Evolutionary conservation across 2,329 filamentous ascomycete species (phyloP).

Genomic region (Arachnomyces sp.): DNA sequence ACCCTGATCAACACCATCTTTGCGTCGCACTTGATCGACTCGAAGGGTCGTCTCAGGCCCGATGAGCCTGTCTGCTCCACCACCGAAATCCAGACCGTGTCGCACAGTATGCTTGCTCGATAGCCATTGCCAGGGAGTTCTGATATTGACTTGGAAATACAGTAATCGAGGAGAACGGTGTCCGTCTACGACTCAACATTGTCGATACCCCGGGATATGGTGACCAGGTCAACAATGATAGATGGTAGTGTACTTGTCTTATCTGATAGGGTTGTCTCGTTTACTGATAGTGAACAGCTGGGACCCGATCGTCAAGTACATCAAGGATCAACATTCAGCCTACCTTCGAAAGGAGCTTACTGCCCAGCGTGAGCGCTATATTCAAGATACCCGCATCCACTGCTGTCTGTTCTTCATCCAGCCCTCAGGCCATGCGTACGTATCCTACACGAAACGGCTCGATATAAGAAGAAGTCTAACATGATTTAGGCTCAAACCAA

Average conservation of each 20-base stretch:
- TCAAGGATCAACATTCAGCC: constrained; percentile 99
- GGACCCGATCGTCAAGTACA: constrained; percentile 99
- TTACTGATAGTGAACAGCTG: constrained; percentile 46
- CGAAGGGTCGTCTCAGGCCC: constrained; percentile 87
- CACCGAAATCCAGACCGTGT: constrained; percentile 95
- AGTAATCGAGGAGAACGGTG: constrained; percentile 98
- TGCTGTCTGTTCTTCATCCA: constrained; percentile 99
- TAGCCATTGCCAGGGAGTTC: not conserved
- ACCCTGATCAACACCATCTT: constrained; percentile 99
- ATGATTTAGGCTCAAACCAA: constrained; percentile 66
- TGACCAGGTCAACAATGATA: constrained; percentile 98
- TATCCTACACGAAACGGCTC: not conserved
- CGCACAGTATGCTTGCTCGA: constrained; percentile 55
- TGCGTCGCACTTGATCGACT: constrained; percentile 97
- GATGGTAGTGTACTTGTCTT: constrained; percentile 51
- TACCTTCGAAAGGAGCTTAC: constrained; percentile 99
- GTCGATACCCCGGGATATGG: constrained; percentile 98
- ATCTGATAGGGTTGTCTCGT: constrained; percentile 1
- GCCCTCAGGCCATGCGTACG: constrained; percentile 80
- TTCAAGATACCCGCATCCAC: constrained; percentile 98
- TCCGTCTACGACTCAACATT: constrained; percentile 94
- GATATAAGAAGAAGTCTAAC: constrained; percentile 9
- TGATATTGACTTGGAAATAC: constrained; percentile 3
- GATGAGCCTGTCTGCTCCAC: constrained; percentile 91
- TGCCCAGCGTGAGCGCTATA: constrained; percentile 96